These are phyloP conservation scores for Syzygium malaccense DNA, from an alignment of 441 rosid genomes.

Conservation along the genomic window DNA sequence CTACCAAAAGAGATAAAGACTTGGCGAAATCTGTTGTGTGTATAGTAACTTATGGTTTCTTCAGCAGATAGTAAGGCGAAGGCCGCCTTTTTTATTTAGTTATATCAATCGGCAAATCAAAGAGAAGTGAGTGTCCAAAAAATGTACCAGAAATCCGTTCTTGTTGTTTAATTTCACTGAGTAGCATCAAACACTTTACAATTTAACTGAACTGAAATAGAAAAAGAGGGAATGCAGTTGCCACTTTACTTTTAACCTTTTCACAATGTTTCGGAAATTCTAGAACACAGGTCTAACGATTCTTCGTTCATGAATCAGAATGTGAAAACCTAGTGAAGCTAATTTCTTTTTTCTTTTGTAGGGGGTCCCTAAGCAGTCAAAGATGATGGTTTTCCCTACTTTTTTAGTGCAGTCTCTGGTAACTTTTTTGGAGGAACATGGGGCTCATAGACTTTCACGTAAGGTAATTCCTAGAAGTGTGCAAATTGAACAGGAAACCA, in stretches of 20 bases:
- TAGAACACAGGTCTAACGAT: neutral
- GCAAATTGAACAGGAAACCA: conserved; percentile 1
- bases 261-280: neutral
- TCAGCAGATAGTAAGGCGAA: neutral
- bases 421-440: conserved; percentile 8
- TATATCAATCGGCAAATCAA: neutral
- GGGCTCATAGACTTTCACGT: neutral
- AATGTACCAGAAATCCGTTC: neutral
- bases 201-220: too few species aligned
- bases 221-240: too few species aligned
- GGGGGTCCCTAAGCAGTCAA: neutral
- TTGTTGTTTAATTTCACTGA: too few species aligned
- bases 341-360: neutral
- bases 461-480: conserved; percentile 12
- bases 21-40: neutral
- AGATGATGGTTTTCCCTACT: neutral
- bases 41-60: neutral
- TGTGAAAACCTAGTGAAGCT: neutral
- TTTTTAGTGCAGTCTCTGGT: conserved; percentile 17
- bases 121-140: neutral
- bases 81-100: neutral
- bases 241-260: neutral
- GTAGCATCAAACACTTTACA: neutral
- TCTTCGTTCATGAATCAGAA: neutral
- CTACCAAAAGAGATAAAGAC: neutral